phyloP scores from a whole-genome alignment of 2,329 filamentous ascomycete genomes.

The Purpureocillium lavendulum region DNA sequence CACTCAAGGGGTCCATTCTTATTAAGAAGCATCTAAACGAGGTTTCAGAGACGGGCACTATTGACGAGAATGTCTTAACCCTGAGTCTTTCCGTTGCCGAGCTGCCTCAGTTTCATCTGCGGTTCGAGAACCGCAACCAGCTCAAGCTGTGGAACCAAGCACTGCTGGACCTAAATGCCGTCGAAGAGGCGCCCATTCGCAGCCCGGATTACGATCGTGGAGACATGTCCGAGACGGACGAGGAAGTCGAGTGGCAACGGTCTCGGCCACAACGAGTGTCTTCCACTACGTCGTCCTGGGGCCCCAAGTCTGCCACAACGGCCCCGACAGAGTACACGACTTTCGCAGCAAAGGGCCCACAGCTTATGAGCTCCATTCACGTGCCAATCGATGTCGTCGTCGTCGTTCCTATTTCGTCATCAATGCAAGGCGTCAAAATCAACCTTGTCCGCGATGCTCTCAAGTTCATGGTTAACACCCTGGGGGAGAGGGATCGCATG shows the following conservation, averaged over 20 bases:
- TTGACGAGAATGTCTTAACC: slow-evolving; percentile 78
- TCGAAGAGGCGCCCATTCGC: slow-evolving; percentile 55
- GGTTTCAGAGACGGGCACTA: slow-evolving; percentile 60
- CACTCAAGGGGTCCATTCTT: slow-evolving; percentile 91
- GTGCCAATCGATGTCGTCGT: slow-evolving; percentile 93
- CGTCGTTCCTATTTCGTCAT: slow-evolving; percentile 93
- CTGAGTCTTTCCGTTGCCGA: slow-evolving; percentile 86
- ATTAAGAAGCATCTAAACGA: slow-evolving; percentile 97
- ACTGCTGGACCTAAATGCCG: slow-evolving; percentile 70
- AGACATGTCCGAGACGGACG: slow-evolving; percentile 74
- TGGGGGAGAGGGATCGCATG: slow-evolving; percentile 93
- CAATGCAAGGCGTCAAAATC: slow-evolving; percentile 99
- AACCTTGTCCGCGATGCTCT: slow-evolving; percentile 86
- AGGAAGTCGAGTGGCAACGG: slow-evolving; percentile 72
- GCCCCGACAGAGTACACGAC: slow-evolving; percentile 88
- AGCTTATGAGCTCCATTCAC: slow-evolving; percentile 52
- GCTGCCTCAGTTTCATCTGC: slow-evolving; percentile 86
- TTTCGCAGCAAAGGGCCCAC: slow-evolving; percentile 43
- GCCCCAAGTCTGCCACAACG: slow-evolving; percentile 74
- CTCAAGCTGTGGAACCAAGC: slow-evolving; percentile 87
- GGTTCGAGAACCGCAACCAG: slow-evolving; percentile 76
- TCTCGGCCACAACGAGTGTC: slow-evolving; percentile 61
- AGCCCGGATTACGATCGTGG: slow-evolving; percentile 70
- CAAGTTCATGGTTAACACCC: slow-evolving; percentile 80
- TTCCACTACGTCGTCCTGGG: slow-evolving; percentile 75